These are phyloP conservation scores for Cucurbita maxima DNA, from an alignment of 306 rosid genomes.

Conservation along the genomic window DNA sequence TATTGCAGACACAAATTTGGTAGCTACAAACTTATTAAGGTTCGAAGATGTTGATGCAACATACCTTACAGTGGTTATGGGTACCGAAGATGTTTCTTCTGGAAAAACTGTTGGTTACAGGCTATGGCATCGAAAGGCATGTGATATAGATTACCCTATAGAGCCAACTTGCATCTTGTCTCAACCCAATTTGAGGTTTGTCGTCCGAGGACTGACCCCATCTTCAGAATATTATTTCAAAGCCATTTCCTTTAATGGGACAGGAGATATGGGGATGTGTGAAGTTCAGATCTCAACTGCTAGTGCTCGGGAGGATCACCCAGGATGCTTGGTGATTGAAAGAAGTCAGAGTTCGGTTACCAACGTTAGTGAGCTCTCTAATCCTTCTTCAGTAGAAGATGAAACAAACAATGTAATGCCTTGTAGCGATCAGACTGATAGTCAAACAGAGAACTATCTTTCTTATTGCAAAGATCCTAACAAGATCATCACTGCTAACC, in stretches of 20 bases:
- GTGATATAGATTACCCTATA: constrained; percentile 32
- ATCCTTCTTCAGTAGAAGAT: constrained; percentile 91
- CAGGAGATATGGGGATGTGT: constrained; percentile 22
- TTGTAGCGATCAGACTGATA: constrained; percentile 40
- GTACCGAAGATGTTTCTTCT: constrained; percentile 23
- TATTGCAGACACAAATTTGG: constrained; percentile 39
- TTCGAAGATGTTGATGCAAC: constrained; percentile 64
- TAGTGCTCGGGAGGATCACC: constrained; percentile 37
- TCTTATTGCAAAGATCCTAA: constrained; percentile 34
- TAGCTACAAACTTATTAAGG: constrained; percentile 38
- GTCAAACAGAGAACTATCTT: constrained; percentile 36
- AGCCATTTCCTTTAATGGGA: constrained; percentile 29
- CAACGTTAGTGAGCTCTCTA: constrained; percentile 79
- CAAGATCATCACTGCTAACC: constrained; percentile 27
- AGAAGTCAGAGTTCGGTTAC: constrained; percentile 82
- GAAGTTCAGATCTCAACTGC: constrained; percentile 51
- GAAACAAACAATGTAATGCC: constrained; percentile 69
- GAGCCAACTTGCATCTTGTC: constrained; percentile 42
- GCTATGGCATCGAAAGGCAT: constrained; percentile 63
- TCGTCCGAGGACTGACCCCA: constrained; percentile 41
- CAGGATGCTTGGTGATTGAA: constrained; percentile 42
- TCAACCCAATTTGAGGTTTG: constrained; percentile 38
- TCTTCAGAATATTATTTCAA: constrained; percentile 66
- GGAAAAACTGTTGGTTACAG: constrained; percentile 31
- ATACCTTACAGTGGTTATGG: constrained; percentile 44